Evolutionary conservation across 1,284 basidiomycete genomes (phyloP).

Genomic region (Fistulinella staudtii): DNA sequence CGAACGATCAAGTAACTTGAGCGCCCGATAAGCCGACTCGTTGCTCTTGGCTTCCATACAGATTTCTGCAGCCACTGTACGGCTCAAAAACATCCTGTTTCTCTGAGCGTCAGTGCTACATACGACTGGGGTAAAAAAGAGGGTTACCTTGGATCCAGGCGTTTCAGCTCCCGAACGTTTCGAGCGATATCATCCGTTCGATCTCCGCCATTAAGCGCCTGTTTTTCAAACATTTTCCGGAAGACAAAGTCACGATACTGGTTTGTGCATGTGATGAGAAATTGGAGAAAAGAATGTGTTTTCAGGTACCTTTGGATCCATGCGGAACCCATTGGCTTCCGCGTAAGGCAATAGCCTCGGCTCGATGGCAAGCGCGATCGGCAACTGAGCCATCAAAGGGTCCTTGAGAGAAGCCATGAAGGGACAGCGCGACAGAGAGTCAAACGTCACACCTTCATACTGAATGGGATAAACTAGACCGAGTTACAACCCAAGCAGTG

Average conservation of each 20-base stretch:
- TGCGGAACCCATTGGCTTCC: constrained; percentile 63
- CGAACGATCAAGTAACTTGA: constrained; percentile 60
- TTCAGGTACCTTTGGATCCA: constrained; percentile 61
- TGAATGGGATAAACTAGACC: constrained; percentile 70
- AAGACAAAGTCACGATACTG: constrained; percentile 79
- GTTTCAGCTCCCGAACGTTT: constrained; percentile 64
- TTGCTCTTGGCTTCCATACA: constrained; percentile 74
- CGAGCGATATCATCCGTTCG: constrained; percentile 58
- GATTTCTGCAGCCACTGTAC: constrained; percentile 73
- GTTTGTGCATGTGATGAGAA: constrained; percentile 16
- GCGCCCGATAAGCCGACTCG: constrained; percentile 58
- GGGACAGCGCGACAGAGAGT: constrained; percentile 5
- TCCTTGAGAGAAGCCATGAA: constrained; percentile 43
- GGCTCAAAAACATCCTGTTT: constrained; percentile 69
- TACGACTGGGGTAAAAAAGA: constrained; percentile 2
- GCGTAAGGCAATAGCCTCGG: constrained; percentile 69
- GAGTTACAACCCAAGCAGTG: constrained; percentile 17
- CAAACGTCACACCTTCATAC: constrained; percentile 47
- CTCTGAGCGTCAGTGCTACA: no score
- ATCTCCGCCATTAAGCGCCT: constrained; percentile 44
- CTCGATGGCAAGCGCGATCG: constrained; percentile 68
- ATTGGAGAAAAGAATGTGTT: constrained; percentile 1
- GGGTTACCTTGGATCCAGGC: constrained; percentile 56
- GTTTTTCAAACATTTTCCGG: constrained; percentile 74
- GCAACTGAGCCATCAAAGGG: constrained; percentile 70